Evolutionary conservation across 2,329 filamentous ascomycete genomes (phyloP), one percentile per base, ranked within the genome.

Genomic region (Thielaviopsis ethacetica): DNA sequence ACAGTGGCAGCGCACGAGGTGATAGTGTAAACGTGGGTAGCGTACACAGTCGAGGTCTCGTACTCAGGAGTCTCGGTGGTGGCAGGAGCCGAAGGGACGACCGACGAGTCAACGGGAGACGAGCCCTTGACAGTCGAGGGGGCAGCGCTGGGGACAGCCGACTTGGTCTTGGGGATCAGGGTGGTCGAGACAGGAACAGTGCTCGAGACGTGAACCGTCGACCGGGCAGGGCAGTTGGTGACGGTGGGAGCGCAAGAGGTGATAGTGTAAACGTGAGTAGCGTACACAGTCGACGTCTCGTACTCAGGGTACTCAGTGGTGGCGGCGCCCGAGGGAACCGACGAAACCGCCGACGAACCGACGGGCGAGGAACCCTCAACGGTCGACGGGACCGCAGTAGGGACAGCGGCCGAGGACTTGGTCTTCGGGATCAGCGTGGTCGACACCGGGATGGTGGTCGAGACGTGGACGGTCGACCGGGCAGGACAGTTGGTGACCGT

Each of bases 141-240:
- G 17, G 47, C 17, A 9, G 54, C 5, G 30, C 30, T 9, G 30
- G 30, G 30, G 10, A 12, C 30, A 12, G 5, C 10, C 30, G 30
- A 38, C 44, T 51, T 15, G 44, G 22, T 59, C 7, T 50, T 26
- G 17, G 53, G 53, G 53, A 78, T 82, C 66, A 83, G 67, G 44
- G 80, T 84, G 62, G 81, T 83, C 54, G 76, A 78, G 54, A 53
- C 26, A 9, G 56, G 26, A 50, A 55, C 26, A 5, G 57, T 22
- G 12, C 51, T 55, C 17, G 54, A 38, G n/a, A 56, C 49, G 38
- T 53, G 26, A 44, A 56, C n/a, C 47, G 47, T 17, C 10, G 30
- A n/a, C 24, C 24, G 22, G 17, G 38, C 57, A 21, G 53, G 52
- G 41, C 57, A 53, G 50, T 10, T 24, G 21, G 56, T 52, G 7